Evolutionary conservation across 2,329 filamentous ascomycete genomes (phyloP).

Genomic region (Rosellinia necatrix): DNA sequence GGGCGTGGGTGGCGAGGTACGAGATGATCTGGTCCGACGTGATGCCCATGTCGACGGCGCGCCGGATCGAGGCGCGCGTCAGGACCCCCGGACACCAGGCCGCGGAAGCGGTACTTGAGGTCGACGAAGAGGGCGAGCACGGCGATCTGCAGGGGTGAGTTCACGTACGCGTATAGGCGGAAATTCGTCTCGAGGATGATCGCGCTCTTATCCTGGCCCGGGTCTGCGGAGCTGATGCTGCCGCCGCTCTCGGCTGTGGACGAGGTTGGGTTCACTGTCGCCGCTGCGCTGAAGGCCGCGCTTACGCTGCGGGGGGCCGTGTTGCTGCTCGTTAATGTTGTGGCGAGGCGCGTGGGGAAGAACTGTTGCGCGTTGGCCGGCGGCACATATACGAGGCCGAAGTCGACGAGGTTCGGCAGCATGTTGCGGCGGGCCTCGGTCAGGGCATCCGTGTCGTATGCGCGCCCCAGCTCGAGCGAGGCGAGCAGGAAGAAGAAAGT

Average conservation of each 20-base stretch:
- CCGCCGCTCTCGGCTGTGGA: constrained; percentile 28
- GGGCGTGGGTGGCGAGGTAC: constrained; percentile 89
- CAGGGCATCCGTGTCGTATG: constrained; percentile 85
- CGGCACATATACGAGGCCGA: constrained; percentile 84
- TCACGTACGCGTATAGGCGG: constrained; percentile 94
- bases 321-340: constrained; percentile 80
- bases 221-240: neutral
- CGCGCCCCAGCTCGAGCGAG: constrained; percentile 86
- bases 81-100: constrained; percentile 92
- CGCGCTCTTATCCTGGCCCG: constrained; percentile 65
- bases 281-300: constrained; percentile 71
- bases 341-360: constrained; percentile 93
- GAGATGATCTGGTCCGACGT: constrained; percentile 94
- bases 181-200: constrained; percentile 99
- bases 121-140: constrained; percentile 89
- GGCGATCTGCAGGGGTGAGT: constrained; percentile 90
- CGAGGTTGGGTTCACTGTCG: constrained; percentile 54
- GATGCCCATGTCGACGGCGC: constrained; percentile 87
- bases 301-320: constrained; percentile 72
- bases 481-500: constrained; percentile 96
- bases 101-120: constrained; percentile 88
- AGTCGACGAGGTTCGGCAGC: constrained; percentile 87
- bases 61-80: constrained; percentile 84
- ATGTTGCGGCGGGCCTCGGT: constrained; percentile 83
- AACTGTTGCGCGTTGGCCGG: constrained; percentile 63